phyloP scores from a whole-genome alignment of 805 yeast species.

The Nakazawaea ishiwadae region DNA sequence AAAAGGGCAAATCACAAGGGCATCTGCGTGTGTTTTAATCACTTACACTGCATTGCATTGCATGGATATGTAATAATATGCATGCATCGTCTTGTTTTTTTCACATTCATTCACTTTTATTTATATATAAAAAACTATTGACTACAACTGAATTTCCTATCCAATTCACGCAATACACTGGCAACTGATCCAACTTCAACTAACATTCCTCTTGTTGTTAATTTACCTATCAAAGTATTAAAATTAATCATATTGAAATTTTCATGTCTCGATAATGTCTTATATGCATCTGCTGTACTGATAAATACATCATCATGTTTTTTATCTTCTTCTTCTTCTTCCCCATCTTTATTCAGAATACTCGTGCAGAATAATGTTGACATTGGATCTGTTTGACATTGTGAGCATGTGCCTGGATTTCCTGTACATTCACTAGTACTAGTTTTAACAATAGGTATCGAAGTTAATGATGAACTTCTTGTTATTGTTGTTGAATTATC shows the following conservation, averaged over 20 bases:
- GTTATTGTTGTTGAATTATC: constrained; percentile 14
- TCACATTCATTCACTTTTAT: background rate
- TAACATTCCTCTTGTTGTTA: constrained; percentile 80
- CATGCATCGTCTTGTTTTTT: too few species aligned
- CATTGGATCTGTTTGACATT: constrained; percentile 84
- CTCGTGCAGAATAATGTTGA: constrained; percentile 86
- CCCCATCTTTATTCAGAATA: constrained; percentile 51
- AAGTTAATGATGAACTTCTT: background rate
- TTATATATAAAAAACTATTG: constrained; percentile 10
- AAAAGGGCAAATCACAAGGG: too few species aligned
- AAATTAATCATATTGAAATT: constrained; percentile 71
- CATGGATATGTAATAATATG: too few species aligned
- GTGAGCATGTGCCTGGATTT: constrained; percentile 81
- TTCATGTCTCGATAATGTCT: constrained; percentile 78
- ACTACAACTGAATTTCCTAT: constrained; percentile 43
- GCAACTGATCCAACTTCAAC: constrained; percentile 92
- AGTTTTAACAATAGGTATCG: constrained; percentile 2
- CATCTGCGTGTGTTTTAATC: too few species aligned
- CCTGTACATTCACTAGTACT: constrained; percentile 59
- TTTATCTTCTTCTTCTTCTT: constrained; percentile 12
- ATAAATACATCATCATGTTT: constrained; percentile 38
- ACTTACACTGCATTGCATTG: too few species aligned
- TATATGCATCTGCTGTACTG: constrained; percentile 88
- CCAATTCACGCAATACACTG: constrained; percentile 76
- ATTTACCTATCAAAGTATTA: constrained; percentile 65